Conservation (phyloP, 345 rosid genomes). For the Eucalyptus caleyi region DNA sequence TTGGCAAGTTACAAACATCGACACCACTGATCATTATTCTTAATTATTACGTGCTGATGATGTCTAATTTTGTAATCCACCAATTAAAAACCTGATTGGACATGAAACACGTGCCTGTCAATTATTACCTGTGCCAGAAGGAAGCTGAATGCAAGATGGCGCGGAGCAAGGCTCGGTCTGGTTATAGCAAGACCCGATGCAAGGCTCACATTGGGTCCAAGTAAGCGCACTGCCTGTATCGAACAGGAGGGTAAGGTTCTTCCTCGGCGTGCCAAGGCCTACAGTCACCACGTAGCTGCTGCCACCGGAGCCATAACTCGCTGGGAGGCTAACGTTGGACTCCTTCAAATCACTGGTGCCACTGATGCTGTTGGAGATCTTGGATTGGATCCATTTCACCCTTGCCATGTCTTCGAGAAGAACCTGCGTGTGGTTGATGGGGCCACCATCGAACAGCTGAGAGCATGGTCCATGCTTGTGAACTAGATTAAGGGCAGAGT, state of each 20-base stretch:
- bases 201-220: slow-evolving; percentile 2
- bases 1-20: not conserved
- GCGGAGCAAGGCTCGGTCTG: not conserved
- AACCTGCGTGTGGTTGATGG: not conserved
- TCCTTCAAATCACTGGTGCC: not conserved
- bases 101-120: too few relatives aligned
- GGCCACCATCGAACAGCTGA: not conserved
- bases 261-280: slow-evolving; percentile 8
- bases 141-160: not conserved
- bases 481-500: not conserved
- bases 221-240: slow-evolving; percentile 10
- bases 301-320: not conserved
- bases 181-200: not conserved
- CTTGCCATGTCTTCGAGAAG: not conserved
- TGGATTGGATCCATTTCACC: not conserved
- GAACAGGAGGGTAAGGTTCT: not conserved
- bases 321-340: not conserved
- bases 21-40: not conserved
- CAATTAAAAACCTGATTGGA: not conserved
- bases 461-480: not conserved
- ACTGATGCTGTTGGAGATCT: not conserved
- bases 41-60: not conserved
- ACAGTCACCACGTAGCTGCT: not conserved
- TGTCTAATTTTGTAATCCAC: not conserved
- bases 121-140: not conserved